Percentiles rank a stretch among this genome's conserved stretches.
Evolutionary conservation across 1,284 basidiomycete species (phyloP).

Genomic region (Rhodotorula sp.): DNA sequence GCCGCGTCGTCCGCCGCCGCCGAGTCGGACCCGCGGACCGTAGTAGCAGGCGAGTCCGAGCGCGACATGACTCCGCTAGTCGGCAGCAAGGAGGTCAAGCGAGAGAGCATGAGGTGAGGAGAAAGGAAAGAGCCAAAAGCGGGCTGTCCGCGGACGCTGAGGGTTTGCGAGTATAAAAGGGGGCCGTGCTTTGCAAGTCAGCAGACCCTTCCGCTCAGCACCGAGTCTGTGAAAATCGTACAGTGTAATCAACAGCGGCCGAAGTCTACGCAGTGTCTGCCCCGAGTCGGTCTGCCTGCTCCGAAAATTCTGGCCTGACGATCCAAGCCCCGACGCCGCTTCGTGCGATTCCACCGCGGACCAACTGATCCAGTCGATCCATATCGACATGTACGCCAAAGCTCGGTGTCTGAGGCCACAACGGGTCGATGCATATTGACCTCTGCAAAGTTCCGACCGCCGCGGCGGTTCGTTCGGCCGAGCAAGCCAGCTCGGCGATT

Average conservation of each 20-base stretch:
- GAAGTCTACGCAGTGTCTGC: too few relatives aligned
- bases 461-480: not conserved
- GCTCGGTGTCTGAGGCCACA: not conserved
- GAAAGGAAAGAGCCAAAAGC: not conserved
- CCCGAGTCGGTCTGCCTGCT: too few relatives aligned
- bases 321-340: slow-evolving; percentile 10
- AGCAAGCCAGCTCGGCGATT: not conserved
- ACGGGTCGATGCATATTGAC: not conserved
- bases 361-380: slow-evolving; percentile 22
- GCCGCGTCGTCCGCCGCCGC: too few relatives aligned
- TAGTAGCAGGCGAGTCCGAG: too few relatives aligned
- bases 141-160: not conserved
- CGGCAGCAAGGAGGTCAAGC: not conserved
- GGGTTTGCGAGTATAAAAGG: too few relatives aligned
- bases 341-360: not conserved
- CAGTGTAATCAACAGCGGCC: too few relatives aligned
- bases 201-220: too few relatives aligned
- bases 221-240: too few relatives aligned
- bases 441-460: too few relatives aligned
- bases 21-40: too few relatives aligned
- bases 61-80: too few relatives aligned
- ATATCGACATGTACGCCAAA: slow-evolving; percentile 34
- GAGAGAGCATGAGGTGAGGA: not conserved
- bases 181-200: too few relatives aligned
- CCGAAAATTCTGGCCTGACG: not conserved